These are phyloP conservation scores for Dalbergia cochinchinensis DNA, from an alignment of 306 rosid species.

Conservation along the genomic window DNA sequence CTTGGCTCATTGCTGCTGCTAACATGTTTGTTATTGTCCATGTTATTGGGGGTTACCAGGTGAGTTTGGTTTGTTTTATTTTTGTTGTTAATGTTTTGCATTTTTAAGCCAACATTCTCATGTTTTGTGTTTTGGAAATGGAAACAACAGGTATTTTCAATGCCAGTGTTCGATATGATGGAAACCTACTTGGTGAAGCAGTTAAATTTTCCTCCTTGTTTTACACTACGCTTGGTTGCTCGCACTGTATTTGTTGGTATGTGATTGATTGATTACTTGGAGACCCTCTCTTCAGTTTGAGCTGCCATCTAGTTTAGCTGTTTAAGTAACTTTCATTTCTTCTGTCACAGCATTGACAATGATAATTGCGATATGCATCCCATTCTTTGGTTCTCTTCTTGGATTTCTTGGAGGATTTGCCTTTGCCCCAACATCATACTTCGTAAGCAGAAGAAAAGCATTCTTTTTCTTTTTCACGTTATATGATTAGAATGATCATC, in stretches of 20 bases:
- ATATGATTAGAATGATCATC: neutral
- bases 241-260: constrained; percentile 67
- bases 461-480: neutral
- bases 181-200: constrained; percentile 72
- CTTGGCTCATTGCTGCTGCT: constrained; percentile 79
- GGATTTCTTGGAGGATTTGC: constrained; percentile 94
- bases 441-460: constrained; percentile 53
- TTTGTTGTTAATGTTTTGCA: neutral
- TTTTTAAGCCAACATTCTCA: neutral
- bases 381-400: constrained; percentile 86
- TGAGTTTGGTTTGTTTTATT: constrained; percentile 18
- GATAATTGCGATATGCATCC: constrained; percentile 67
- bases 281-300: neutral
- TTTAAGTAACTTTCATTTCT: neutral
- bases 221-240: constrained; percentile 66
- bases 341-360: constrained; percentile 64
- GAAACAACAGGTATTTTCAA: constrained; percentile 64
- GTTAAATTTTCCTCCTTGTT: constrained; percentile 57
- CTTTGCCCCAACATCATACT: constrained; percentile 89
- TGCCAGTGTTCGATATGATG: constrained; percentile 85
- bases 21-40: constrained; percentile 80
- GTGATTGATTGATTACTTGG: constrained; percentile 26
- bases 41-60: constrained; percentile 89
- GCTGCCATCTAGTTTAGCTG: neutral
- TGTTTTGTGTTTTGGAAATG: constrained; percentile 21